These are phyloP conservation scores for Linum lewisii DNA, from an alignment of 345 rosid genomes.

Conservation along the genomic window DNA sequence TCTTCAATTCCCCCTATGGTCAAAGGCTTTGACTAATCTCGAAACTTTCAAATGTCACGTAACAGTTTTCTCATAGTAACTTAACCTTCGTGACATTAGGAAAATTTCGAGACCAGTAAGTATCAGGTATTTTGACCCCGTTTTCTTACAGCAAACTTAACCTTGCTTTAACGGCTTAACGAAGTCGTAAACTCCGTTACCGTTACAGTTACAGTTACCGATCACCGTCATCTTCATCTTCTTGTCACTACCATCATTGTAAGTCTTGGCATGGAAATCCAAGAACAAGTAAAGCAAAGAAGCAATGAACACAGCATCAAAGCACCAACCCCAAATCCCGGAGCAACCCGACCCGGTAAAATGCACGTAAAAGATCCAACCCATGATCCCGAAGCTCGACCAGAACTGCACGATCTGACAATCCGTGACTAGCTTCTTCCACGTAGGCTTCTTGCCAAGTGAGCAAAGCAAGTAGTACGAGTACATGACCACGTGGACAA, in stretches of 20 bases:
- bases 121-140: too few species aligned
- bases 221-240: not conserved
- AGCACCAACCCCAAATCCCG: conserved; percentile 8
- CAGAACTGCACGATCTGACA: conserved; percentile 6
- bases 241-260: not conserved
- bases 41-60: too few species aligned
- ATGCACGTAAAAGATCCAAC: not conserved
- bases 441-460: not conserved
- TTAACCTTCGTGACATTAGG: too few species aligned
- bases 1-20: too few species aligned
- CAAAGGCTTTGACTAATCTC: too few species aligned
- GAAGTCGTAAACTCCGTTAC: not conserved
- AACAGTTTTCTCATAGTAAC: too few species aligned
- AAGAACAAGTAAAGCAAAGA: not conserved
- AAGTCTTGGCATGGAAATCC: conserved; percentile 4
- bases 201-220: not conserved
- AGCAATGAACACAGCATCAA: not conserved
- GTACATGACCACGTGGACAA: conserved; percentile 6
- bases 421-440: conserved; percentile 6
- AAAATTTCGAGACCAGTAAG: too few species aligned
- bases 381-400: conserved; percentile 1
- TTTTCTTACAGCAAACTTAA: too few species aligned
- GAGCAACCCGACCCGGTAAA: conserved; percentile 4
- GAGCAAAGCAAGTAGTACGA: conserved; percentile 1
- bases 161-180: not conserved